Evolutionary conservation across 257 asterid genomes (phyloP).

Genomic region (Fraxinus excelsior): DNA sequence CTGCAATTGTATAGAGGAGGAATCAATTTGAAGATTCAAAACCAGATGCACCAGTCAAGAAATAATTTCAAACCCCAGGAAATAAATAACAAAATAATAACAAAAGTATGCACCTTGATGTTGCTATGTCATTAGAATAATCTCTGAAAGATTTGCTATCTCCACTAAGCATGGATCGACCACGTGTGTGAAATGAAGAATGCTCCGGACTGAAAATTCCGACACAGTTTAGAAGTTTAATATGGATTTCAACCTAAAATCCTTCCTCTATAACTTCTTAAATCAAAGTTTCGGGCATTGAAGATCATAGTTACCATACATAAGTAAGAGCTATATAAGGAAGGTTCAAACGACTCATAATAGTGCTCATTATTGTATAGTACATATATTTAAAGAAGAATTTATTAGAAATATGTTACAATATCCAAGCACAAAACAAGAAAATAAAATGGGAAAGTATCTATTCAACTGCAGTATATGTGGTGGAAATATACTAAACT

Average conservation of each 20-base stretch:
- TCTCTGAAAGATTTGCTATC: slow-evolving; percentile 49
- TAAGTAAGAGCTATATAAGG: slow-evolving; percentile 2
- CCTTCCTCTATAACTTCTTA: slow-evolving; percentile 10
- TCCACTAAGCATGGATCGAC: slow-evolving; percentile 78
- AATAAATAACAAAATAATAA: slow-evolving; percentile 13
- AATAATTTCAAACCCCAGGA: not conserved
- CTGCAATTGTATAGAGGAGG: not conserved
- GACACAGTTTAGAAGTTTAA: slow-evolving; percentile 26
- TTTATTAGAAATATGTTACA: not conserved
- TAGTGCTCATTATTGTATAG: slow-evolving; percentile 1
- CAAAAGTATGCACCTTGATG: slow-evolving; percentile 47
- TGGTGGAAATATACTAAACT: not conserved
- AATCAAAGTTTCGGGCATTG: slow-evolving; percentile 8
- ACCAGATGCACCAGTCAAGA: slow-evolving; percentile 14
- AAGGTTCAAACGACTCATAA: slow-evolving; percentile 7
- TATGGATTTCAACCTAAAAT: slow-evolving; percentile 17
- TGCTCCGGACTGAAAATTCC: slow-evolving; percentile 81
- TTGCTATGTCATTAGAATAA: slow-evolving; percentile 46
- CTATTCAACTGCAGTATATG: not conserved
- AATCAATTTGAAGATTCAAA: slow-evolving; percentile 8
- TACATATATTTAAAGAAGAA: slow-evolving; percentile 9
- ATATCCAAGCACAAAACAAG: not conserved
- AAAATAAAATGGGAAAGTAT: not conserved
- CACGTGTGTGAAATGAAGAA: slow-evolving; percentile 60
- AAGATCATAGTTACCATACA: slow-evolving; percentile 9